Evolutionary conservation across 2,329 filamentous ascomycete genomes (phyloP).

Genomic region (Paraphoma sp.): DNA sequence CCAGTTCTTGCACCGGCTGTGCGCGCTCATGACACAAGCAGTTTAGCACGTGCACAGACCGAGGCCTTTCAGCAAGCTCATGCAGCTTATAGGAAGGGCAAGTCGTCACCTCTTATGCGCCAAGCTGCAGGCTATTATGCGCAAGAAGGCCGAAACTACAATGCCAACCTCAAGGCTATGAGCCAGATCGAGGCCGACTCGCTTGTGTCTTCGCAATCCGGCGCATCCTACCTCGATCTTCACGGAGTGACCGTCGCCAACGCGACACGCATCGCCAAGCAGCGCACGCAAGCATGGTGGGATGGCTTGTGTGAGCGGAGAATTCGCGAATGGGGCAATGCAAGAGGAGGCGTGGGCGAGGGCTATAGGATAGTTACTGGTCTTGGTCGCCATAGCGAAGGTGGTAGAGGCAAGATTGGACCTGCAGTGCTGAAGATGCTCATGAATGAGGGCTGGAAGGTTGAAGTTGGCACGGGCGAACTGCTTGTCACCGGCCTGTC

Average conservation of each 20-base stretch:
- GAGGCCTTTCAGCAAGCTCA: slow-evolving; percentile 65
- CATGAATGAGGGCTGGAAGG: slow-evolving; percentile 80
- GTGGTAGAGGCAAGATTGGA: slow-evolving; percentile 77
- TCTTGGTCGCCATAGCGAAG: slow-evolving; percentile 76
- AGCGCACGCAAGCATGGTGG: slow-evolving; percentile 79
- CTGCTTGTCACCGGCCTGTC: slow-evolving; percentile 71
- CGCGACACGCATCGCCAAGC: slow-evolving; percentile 77
- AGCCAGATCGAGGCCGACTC: slow-evolving; percentile 72
- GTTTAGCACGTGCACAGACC: slow-evolving; percentile 55
- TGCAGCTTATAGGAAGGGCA: slow-evolving; percentile 65
- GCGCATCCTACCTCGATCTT: slow-evolving; percentile 72
- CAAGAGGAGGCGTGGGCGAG: slow-evolving; percentile 52
- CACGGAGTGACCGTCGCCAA: slow-evolving; percentile 84
- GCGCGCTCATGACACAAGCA: slow-evolving; percentile 47
- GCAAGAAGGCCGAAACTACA: slow-evolving; percentile 70
- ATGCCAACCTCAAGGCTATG: slow-evolving; percentile 63
- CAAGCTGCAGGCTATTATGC: slow-evolving; percentile 80
- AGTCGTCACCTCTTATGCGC: slow-evolving; percentile 75
- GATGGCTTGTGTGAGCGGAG: slow-evolving; percentile 69
- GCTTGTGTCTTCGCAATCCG: slow-evolving; percentile 74
- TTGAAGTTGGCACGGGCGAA: slow-evolving; percentile 74
- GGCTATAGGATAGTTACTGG: slow-evolving; percentile 83
- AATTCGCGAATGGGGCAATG: slow-evolving; percentile 52
- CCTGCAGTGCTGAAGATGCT: slow-evolving; percentile 81
- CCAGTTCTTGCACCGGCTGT: slow-evolving; percentile 36